A percentile compares a stretch with the other conserved stretches of the same genome.
These are phyloP conservation scores for Alloascoidea hylecoeti DNA, from an alignment of 805 yeast species.

Conservation along the genomic window DNA sequence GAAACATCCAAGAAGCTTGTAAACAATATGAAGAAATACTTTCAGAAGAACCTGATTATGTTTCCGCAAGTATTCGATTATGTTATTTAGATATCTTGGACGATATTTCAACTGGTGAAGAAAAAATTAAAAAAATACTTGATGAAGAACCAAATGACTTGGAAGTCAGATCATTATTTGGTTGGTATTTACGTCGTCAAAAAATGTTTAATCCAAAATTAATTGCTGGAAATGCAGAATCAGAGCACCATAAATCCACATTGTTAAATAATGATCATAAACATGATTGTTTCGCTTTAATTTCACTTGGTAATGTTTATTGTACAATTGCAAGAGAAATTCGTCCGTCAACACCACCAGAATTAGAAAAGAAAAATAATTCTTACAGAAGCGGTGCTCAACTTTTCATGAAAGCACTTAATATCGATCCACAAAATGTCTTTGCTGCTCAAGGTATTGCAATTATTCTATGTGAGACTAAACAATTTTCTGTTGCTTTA, in stretches of 20 bases:
- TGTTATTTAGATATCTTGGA: slow-evolving; percentile 43
- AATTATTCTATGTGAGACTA: slow-evolving; percentile 78
- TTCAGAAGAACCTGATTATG: slow-evolving; percentile 48
- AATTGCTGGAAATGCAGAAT: slow-evolving; percentile 39
- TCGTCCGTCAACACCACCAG: slow-evolving; percentile 31
- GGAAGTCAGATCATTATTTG: slow-evolving; percentile 82
- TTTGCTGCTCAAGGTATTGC: slow-evolving; percentile 98
- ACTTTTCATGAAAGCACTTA: slow-evolving; percentile 75
- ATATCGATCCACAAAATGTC: slow-evolving; percentile 71
- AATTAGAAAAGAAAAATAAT: slow-evolving; percentile 46
- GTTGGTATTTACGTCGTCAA: slow-evolving; percentile 59
- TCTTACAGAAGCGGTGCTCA: slow-evolving; percentile 87
- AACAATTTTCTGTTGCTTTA: slow-evolving; percentile 60
- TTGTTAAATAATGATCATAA: slow-evolving; percentile 61
- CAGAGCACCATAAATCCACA: slow-evolving; percentile 74
- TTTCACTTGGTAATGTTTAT: slow-evolving; percentile 83
- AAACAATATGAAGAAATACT: slow-evolving; percentile 42
- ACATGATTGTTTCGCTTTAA: slow-evolving; percentile 81
- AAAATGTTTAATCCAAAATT: slow-evolving; percentile 36
- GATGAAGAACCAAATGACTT: slow-evolving; percentile 41
- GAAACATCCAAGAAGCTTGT: slow-evolving; percentile 21
- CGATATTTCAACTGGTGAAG: slow-evolving; percentile 29
- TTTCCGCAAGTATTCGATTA: slow-evolving; percentile 62
- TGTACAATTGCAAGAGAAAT: slow-evolving; percentile 65
- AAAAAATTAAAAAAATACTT: slow-evolving; percentile 38